A percentile compares a stretch with the other conserved stretches of the same genome.
Evolutionary conservation across 495 filamentous ascomycete species (phyloP).

Genomic region (Saxophila tyrrhenica): DNA sequence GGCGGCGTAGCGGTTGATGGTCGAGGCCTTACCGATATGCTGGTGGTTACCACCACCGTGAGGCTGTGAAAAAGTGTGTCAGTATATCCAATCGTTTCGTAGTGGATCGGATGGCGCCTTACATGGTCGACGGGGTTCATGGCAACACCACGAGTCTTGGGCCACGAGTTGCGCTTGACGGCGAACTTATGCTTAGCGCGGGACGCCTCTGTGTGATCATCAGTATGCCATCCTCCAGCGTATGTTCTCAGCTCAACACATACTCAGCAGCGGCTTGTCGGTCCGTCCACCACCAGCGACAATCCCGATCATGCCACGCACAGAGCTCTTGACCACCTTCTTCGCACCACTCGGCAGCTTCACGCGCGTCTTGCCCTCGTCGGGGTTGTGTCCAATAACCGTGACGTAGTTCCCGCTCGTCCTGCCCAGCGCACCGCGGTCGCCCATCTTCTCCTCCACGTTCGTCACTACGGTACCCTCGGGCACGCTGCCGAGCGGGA

Average conservation of each 20-base stretch:
- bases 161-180: conserved; percentile 99
- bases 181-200: conserved; percentile 99
- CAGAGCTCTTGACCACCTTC: conserved; percentile 88
- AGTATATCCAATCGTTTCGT: conserved; percentile 18
- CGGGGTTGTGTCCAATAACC: conserved; percentile 95
- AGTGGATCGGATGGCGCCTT: conserved; percentile 28
- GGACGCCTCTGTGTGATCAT: conserved; percentile 63
- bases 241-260: conserved; percentile 22
- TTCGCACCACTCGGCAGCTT: conserved; percentile 98
- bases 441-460: conserved; percentile 97
- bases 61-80: conserved; percentile 45
- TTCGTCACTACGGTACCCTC: conserved; percentile 98
- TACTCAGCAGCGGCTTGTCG: conserved; percentile 95
- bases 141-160: conserved; percentile 99
- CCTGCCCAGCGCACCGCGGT: conserved; percentile 88
- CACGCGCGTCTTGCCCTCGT: conserved; percentile 97
- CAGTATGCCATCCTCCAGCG: conserved; percentile 9
- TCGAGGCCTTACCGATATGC: conserved; percentile 99
- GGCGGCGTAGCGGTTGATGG: conserved; percentile 92
- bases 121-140: conserved; percentile 99
- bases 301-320: conserved; percentile 98
- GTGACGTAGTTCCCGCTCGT: conserved; percentile 99
- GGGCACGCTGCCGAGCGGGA: conserved; percentile 83
- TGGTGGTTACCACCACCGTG: conserved; percentile 99
- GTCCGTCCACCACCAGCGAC: conserved; percentile 98